Evolutionary conservation across 495 filamentous ascomycete species (phyloP).

Genomic region (Tuber indicum): DNA sequence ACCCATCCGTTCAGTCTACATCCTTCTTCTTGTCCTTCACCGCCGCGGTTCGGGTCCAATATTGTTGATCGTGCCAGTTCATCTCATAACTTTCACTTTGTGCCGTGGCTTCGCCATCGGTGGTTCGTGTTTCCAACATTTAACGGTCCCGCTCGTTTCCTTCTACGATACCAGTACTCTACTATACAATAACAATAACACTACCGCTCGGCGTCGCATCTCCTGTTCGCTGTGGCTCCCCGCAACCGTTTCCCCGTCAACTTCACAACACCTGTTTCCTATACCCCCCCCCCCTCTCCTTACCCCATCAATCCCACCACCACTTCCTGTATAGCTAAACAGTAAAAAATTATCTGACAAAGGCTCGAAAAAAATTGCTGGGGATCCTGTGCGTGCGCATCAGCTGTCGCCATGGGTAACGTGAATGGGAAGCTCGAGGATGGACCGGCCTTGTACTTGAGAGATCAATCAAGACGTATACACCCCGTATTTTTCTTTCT

Average conservation of each 20-base stretch:
- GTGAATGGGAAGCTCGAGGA: slow-evolving; percentile 88
- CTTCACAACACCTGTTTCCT: background rate
- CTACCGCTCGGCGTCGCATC: background rate
- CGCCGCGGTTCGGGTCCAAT: background rate
- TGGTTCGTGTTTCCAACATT: background rate
- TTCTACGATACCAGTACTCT: background rate
- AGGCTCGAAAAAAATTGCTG: slow-evolving; percentile 1
- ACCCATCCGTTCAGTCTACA: background rate
- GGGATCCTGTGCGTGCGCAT: slow-evolving; percentile 18
- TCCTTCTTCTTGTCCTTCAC: background rate
- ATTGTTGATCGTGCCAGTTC: background rate
- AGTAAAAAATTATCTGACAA: background rate
- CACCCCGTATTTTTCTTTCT: slow-evolving; percentile 24
- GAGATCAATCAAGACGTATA: slow-evolving; percentile 81
- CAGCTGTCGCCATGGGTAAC: slow-evolving; percentile 65
- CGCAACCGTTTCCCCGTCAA: slow-evolving; percentile 1
- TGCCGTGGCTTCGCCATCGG: background rate
- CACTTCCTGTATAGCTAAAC: background rate
- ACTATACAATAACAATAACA: background rate
- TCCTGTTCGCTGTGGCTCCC: slow-evolving; percentile 3
- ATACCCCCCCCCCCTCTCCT: slow-evolving; percentile 3
- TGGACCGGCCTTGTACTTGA: slow-evolving; percentile 70
- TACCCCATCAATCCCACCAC: background rate
- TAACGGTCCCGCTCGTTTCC: background rate
- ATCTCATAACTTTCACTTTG: background rate